A percentile compares a stretch with the other conserved stretches of the same genome.
Conservation (phyloP, 495 filamentous ascomycete species). For the Penicillium chermesinum region DNA sequence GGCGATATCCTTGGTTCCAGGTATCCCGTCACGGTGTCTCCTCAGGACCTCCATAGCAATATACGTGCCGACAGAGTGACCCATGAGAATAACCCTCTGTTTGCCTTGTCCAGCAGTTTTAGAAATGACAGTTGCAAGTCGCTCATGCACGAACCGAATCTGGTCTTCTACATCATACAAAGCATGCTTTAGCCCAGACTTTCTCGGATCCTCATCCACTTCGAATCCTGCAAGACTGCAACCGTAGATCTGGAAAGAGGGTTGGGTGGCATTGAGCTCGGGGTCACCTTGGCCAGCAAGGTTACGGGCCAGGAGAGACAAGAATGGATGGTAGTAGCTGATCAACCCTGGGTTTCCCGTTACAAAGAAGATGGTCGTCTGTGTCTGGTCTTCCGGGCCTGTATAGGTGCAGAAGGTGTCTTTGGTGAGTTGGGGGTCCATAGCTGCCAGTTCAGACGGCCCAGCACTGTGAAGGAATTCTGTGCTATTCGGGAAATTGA, state of each 20-base stretch:
- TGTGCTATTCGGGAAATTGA: too few species aligned
- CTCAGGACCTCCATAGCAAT: constrained; percentile 69
- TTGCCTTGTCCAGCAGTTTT: background rate
- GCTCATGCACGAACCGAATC: constrained; percentile 45
- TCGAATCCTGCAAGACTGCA: constrained; percentile 71
- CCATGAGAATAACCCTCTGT: constrained; percentile 65
- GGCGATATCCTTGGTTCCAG: constrained; percentile 1
- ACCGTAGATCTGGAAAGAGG: constrained; percentile 52
- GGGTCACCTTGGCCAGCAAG: constrained; percentile 6
- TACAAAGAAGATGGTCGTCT: constrained; percentile 58
- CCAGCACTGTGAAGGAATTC: too few species aligned
- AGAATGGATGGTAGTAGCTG: constrained; percentile 71
- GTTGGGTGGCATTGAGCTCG: background rate
- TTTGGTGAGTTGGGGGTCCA: constrained; percentile 26
- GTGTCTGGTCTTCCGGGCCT: constrained; percentile 2
- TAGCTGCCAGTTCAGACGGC: too few species aligned
- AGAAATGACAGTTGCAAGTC: constrained; percentile 17
- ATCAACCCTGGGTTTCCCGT: constrained; percentile 86
- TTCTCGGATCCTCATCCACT: constrained; percentile 22
- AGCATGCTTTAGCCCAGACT: background rate
- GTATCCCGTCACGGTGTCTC: constrained; percentile 34
- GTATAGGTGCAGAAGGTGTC: constrained; percentile 31
- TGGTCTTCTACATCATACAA: constrained; percentile 54
- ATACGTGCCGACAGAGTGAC: constrained; percentile 78
- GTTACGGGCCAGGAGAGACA: constrained; percentile 44